Base-by-base conservation (phyloP, 73 alveolate genomes). In the Paramecium bursaria region DNA sequence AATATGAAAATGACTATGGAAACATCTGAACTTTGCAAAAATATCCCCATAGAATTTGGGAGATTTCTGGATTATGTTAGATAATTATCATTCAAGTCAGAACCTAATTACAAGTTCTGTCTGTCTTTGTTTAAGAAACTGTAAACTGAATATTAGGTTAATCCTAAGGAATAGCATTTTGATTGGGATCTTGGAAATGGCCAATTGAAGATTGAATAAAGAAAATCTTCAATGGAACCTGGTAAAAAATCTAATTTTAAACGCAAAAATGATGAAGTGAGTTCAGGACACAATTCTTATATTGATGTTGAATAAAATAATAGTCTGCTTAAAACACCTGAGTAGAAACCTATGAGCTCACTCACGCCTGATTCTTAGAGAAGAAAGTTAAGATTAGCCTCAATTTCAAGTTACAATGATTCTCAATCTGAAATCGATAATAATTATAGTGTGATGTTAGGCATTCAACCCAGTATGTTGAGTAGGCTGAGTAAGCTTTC, bases 1-100 rank as follows among this genome's bases (percentile, higher is more conserved):
- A 93, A 93, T 39, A 91, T 86, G 96, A 95, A 95, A 86, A 74
- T 82, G 87, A 74, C 90, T 54, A 89, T 96, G 1, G 90, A 97
- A 1, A 60, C 91, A 33, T 96, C 91, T 49, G 50, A 96, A 91
- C 51, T 97, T 75, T 94, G 97, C 87, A 77, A 90, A 86, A 85
- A 75, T 21, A 82, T 79, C 54, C 89, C 89, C 13, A 48, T 31
- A 14, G 89, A 79, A 51, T 79, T 79, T 79, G 89, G 82, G 22
- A 17, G 82, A 67, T 67, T 67, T 19, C 19, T 67, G 22, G 82
- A 67, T 42, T 67, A 67, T 42, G 50, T 42, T 0, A 67, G 44
- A 42, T 53, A 57, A 3, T 27, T 67, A 13, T 57, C 82, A 1
- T 67, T 67, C 17, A 67, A 67, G 44, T 21, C 31, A 67, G 82